A percentile compares a stretch with the other conserved stretches of the same genome.
Conservation (phyloP, 768 basidiomycete species). For the Psilocybe cyanescens region DNA sequence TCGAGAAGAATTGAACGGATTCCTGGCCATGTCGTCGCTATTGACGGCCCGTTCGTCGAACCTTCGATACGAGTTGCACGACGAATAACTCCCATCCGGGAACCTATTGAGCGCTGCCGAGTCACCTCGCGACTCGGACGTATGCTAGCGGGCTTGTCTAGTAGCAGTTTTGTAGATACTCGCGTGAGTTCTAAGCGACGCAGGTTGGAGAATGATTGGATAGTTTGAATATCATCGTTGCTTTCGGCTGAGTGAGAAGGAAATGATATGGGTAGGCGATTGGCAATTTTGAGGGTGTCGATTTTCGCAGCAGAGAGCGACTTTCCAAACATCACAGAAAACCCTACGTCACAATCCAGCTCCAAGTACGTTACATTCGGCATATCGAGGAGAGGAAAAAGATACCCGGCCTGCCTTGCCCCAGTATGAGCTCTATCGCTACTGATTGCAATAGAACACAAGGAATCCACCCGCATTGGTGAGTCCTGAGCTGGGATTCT, state of each 20-base stretch:
- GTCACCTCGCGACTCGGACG: not conserved
- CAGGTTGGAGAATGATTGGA: conserved; percentile 8
- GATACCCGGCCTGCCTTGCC: not conserved
- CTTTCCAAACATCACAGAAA: conserved; percentile 9
- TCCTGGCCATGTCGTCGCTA: not conserved
- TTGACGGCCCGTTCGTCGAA: not conserved
- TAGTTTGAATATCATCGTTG: conserved; percentile 5
- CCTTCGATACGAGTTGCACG: not conserved
- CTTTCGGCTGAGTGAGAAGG: not conserved
- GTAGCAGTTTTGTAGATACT: not conserved
- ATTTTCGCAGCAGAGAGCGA: conserved; percentile 10
- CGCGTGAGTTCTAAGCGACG: conserved; percentile 14
- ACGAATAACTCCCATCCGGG: not conserved
- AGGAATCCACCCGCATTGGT: conserved; percentile 11
- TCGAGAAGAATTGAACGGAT: conserved; percentile 16
- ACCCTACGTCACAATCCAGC: conserved; percentile 7
- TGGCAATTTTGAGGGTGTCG: conserved; percentile 16
- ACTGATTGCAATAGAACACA: conserved; percentile 18
- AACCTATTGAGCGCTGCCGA: conserved; percentile 2
- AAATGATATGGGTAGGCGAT: not conserved
- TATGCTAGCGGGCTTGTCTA: not conserved
- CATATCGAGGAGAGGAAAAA: conserved; percentile 12
- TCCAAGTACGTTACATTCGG: conserved; percentile 21
- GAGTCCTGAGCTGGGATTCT: not conserved
- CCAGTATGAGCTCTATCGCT: not conserved